Base-by-base conservation (phyloP, 257 asterid species). In the Gentiana straminea region DNA sequence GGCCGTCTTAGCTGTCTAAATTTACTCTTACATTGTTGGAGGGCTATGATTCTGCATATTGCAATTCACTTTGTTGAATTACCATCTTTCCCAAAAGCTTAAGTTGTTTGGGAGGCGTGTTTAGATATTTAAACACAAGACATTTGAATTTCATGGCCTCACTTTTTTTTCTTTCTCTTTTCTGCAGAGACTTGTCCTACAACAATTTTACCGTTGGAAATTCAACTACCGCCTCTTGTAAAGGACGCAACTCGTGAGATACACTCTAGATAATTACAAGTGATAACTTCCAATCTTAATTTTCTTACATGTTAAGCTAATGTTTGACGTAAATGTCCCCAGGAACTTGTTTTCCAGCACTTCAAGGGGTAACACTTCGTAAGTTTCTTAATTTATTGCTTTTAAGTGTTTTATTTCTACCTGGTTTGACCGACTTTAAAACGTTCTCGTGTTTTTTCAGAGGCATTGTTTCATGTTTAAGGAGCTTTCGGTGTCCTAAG, bases 301-400 rank as follows among this genome's bases (percentile, higher is more conserved):
- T 39, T 39, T 39, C 24, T 24, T 24, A 24, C 24, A 33, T 1
- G 34, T 54, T 68, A 70, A 38, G 70, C 58, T 70, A 48, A 57
- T 58, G 2, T 36, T 46, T 54, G 37, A 52, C 64, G 45, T 35
- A 4, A 43, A 24, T 24, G 24, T 61, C 59, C 55, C 36, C 90
- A 79, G 90, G 68, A 82, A 82, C 64, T 66, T 82, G 75, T 82
- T 82, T 58, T 86, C 84, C 24, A 77, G 79, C 84, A 72, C 84
- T 8, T 71, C 83, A n/a, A 66, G 62, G 49, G 75, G 74, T 60
- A 79, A 77, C 53, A 60, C 79, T 35, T 59, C 65, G 91, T 82
- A 60, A 79, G 86, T 72, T 69, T 70, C 60, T 49, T 41, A 24
- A 48, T 34, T 12, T 39, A 4, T 39, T 39, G 13, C 49, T 12